Conservation (phyloP, 148 eudicot species). For the Gaultheria prostrata region DNA sequence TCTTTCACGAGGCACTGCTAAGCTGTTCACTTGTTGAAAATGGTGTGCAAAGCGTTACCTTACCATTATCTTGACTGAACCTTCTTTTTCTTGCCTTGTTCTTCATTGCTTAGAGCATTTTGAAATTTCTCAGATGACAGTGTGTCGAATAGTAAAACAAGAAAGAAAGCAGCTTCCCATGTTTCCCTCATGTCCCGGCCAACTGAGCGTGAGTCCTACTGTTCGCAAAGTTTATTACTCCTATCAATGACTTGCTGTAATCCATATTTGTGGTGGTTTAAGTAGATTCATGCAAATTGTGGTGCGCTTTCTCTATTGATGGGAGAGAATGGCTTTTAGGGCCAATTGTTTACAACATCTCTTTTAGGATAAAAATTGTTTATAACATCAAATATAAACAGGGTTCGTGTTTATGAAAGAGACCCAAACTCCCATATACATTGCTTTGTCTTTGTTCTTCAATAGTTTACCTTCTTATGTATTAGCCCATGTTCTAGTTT, state of each 20-base stretch:
- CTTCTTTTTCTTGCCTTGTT: neutral
- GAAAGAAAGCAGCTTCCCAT: slow-evolving; percentile 47
- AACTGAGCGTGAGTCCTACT: slow-evolving; percentile 77
- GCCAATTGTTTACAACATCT: neutral
- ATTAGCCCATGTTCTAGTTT: neutral
- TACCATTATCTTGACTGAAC: neutral
- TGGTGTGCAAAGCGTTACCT: slow-evolving; percentile 25
- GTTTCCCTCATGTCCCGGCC: slow-evolving; percentile 59
- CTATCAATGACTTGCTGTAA: neutral
- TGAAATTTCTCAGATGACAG: slow-evolving; percentile 40
- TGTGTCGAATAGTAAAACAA: slow-evolving; percentile 16
- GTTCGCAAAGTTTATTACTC: neutral
- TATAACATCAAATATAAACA: too few species aligned
- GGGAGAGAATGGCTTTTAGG: neutral
- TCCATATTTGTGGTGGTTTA: neutral
- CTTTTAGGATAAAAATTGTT: neutral
- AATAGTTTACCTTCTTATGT: neutral
- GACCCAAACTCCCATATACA: neutral
- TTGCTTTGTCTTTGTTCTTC: neutral
- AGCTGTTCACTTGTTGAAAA: slow-evolving; percentile 36
- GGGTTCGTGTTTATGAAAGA: neutral
- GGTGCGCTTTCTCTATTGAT: neutral
- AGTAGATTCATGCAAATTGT: neutral
- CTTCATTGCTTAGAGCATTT: slow-evolving; percentile 19
- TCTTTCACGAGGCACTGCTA: slow-evolving; percentile 56